Percentiles rank a stretch among this genome's conserved stretches.
Conservation (phyloP, 139 green algal genomes). For the Coelastrella sp. region DNA sequence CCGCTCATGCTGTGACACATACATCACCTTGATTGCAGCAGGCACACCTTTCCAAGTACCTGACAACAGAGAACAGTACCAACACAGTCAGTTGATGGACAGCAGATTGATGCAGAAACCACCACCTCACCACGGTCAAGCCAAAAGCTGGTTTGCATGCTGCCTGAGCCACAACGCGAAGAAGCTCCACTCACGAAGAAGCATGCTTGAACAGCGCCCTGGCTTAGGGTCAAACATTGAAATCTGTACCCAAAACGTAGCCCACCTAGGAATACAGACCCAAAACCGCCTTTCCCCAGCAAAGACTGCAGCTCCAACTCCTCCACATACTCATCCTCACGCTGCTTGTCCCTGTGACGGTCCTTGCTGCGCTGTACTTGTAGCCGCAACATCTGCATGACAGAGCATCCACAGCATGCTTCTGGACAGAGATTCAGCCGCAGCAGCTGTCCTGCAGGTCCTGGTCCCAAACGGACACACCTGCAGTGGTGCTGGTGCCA, state of each 20-base stretch:
- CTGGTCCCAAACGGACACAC: not conserved
- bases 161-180: too few species aligned
- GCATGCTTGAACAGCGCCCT: too few species aligned
- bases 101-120: too few species aligned
- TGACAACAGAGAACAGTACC: not conserved
- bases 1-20: constrained; percentile 33
- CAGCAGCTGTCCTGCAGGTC: not conserved
- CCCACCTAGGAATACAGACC: constrained; percentile 7
- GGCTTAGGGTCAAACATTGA: too few species aligned
- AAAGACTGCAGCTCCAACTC: constrained; percentile 29
- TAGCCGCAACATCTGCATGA: constrained; percentile 17
- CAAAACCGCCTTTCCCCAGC: constrained; percentile 17
- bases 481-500: not conserved
- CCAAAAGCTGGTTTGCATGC: too few species aligned
- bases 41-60: constrained; percentile 34
- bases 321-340: not conserved
- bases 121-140: too few species aligned
- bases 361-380: constrained; percentile 32
- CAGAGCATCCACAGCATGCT: not conserved
- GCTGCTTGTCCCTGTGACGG: not conserved
- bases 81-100: not conserved
- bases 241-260: too few species aligned
- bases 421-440: not conserved
- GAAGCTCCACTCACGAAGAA: too few species aligned
- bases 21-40: constrained; percentile 48